Conservation (phyloP, 495 filamentous ascomycete species). For the Aspergillus sparsus region DNA sequence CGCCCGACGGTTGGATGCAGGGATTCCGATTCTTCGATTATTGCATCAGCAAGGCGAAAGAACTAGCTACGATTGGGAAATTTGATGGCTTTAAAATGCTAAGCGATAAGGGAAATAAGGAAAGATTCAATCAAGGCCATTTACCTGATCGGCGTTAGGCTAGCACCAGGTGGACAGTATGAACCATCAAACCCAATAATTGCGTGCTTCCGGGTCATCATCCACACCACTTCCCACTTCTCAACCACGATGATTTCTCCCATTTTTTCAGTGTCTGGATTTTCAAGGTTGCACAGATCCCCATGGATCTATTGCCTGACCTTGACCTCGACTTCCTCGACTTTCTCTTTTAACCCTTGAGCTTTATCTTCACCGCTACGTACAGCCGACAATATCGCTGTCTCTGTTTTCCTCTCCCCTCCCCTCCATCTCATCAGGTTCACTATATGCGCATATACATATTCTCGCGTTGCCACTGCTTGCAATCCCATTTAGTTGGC, state of each 20-base stretch:
- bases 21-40: no score
- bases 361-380: slow-evolving; percentile 18
- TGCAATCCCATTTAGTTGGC: not conserved
- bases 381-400: not conserved
- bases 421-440: slow-evolving; percentile 12
- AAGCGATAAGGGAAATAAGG: no score
- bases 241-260: not conserved
- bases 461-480: not conserved
- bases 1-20: no score
- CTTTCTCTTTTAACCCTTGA: not conserved
- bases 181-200: slow-evolving; percentile 27
- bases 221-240: slow-evolving; percentile 9
- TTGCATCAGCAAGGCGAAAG: no score
- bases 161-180: slow-evolving; percentile 9
- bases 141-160: not conserved
- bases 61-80: no score
- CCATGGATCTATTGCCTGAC: not conserved
- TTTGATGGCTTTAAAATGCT: no score
- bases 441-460: not conserved
- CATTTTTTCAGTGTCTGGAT: not conserved
- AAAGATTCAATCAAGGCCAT: no score
- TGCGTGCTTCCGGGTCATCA: slow-evolving; percentile 25
- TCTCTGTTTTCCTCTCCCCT: not conserved
- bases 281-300: slow-evolving; percentile 9
- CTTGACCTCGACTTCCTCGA: not conserved